Conservation (phyloP, 2,329 filamentous ascomycete genomes). For the Fusarium oligoseptatum region DNA sequence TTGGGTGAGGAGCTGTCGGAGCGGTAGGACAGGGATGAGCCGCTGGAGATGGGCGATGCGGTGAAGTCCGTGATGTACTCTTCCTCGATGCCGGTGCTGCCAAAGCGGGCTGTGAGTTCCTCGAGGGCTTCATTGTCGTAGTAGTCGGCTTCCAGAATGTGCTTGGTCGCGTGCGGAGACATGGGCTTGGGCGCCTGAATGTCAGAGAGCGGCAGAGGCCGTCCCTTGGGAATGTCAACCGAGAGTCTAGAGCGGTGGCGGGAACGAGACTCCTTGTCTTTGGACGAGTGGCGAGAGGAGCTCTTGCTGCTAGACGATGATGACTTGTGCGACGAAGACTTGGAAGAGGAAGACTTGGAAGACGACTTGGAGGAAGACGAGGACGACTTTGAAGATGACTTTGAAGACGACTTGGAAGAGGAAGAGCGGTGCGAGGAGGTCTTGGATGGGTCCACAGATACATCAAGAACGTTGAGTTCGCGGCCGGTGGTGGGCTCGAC, state of each 20-base stretch:
- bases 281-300: slow-evolving; percentile 61
- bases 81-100: slow-evolving; percentile 69
- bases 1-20: slow-evolving; percentile 81
- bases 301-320: slow-evolving; percentile 48
- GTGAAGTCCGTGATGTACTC: slow-evolving; percentile 68
- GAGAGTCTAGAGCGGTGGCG: slow-evolving; percentile 65
- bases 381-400: slow-evolving; percentile 54
- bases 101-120: slow-evolving; percentile 83
- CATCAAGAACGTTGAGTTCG: slow-evolving; percentile 97
- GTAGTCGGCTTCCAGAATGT: slow-evolving; percentile 88
- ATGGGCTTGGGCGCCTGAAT: slow-evolving; percentile 93
- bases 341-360: slow-evolving; percentile 54
- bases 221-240: slow-evolving; percentile 85
- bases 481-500: slow-evolving; percentile 97
- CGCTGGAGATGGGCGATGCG: slow-evolving; percentile 72
- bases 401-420: slow-evolving; percentile 57
- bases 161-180: slow-evolving; percentile 87
- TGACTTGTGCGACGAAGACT: slow-evolving; percentile 55
- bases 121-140: slow-evolving; percentile 79
- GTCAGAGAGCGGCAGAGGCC: slow-evolving; percentile 87
- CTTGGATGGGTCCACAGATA: slow-evolving; percentile 69
- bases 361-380: slow-evolving; percentile 57
- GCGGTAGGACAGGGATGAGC: slow-evolving; percentile 78
- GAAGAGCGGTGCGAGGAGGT: slow-evolving; percentile 58
- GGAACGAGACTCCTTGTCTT: slow-evolving; percentile 58